A percentile compares a stretch with the other conserved stretches of the same genome.
These are phyloP conservation scores for Metarhizium robertsii DNA, from an alignment of 2,329 filamentous ascomycete species.

Conservation along the genomic window DNA sequence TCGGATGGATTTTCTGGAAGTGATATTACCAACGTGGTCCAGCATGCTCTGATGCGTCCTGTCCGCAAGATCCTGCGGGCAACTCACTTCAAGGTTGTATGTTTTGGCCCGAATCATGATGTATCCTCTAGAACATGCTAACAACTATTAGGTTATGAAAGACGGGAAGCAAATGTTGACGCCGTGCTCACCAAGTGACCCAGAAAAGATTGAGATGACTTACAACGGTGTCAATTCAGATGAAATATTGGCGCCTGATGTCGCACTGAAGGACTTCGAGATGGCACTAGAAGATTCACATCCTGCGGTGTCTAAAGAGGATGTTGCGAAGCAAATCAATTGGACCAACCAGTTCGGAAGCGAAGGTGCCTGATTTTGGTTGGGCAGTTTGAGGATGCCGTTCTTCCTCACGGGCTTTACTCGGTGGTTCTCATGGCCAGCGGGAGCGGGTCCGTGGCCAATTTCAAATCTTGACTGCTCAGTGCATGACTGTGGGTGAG, in stretches of 20 bases:
- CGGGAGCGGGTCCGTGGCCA: too few relatives aligned
- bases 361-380: conserved; percentile 52
- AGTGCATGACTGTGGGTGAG: too few relatives aligned
- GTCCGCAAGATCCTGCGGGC: conserved; percentile 94
- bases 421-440: too few relatives aligned
- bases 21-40: conserved; percentile 92
- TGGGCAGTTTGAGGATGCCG: too few relatives aligned
- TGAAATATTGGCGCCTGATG: conserved; percentile 73
- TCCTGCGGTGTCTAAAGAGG: conserved; percentile 82
- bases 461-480: too few relatives aligned
- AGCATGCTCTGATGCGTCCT: conserved; percentile 95
- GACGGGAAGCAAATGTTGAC: conserved; percentile 64
- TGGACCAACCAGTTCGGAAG: conserved; percentile 97
- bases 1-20: conserved; percentile 93
- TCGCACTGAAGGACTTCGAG: conserved; percentile 85
- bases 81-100: conserved; percentile 92
- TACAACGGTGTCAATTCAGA: conserved; percentile 88
- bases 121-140: conserved; percentile 4
- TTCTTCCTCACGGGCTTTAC: too few relatives aligned
- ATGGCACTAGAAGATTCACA: conserved; percentile 81
- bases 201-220: conserved; percentile 81
- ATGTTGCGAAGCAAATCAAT: conserved; percentile 74
- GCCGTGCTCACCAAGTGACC: conserved; percentile 88
- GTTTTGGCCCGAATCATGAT: conserved; percentile 10
- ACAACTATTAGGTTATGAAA: conserved; percentile 49